These are phyloP conservation scores for Beauveria sp. DNA, from an alignment of 2,329 filamentous ascomycete genomes.

Conservation along the genomic window DNA sequence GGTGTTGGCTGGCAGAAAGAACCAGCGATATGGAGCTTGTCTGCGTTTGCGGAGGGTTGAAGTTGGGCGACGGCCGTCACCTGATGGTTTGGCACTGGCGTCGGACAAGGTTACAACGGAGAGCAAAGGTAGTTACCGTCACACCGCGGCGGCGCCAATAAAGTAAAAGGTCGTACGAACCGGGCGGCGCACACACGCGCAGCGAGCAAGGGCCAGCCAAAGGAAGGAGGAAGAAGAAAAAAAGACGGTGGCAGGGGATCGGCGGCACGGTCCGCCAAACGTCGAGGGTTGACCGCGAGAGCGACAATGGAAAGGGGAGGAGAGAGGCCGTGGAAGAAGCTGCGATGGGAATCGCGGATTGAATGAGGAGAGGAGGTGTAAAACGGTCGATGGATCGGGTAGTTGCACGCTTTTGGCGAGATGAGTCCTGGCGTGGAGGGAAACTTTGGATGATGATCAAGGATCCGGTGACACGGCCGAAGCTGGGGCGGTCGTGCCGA, in stretches of 20 bases:
- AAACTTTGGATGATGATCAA: not conserved
- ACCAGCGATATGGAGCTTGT: not conserved
- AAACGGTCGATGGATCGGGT: not conserved
- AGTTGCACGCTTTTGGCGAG: not conserved
- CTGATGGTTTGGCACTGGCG: not conserved
- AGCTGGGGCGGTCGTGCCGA: slow-evolving; percentile 5
- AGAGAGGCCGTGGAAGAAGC: no score
- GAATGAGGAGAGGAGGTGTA: not conserved
- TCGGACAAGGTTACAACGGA: not conserved
- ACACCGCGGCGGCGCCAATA: not conserved
- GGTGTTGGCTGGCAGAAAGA: not conserved
- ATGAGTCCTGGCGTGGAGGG: not conserved
- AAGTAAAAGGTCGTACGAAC: not conserved
- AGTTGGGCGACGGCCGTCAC: slow-evolving; percentile 6
- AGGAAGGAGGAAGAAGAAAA: not conserved
- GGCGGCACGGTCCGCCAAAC: not conserved
- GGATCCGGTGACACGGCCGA: not conserved
- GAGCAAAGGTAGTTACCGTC: not conserved
- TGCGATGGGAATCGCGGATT: no score
- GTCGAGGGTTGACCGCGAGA: no score
- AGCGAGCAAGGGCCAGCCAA: not conserved
- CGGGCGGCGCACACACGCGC: not conserved
- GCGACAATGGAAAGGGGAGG: no score
- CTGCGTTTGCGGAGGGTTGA: not conserved
- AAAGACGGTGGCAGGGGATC: slow-evolving; percentile 5